Evolutionary conservation across 768 basidiomycete species (phyloP).

Genomic region (Lepiota venenata): DNA sequence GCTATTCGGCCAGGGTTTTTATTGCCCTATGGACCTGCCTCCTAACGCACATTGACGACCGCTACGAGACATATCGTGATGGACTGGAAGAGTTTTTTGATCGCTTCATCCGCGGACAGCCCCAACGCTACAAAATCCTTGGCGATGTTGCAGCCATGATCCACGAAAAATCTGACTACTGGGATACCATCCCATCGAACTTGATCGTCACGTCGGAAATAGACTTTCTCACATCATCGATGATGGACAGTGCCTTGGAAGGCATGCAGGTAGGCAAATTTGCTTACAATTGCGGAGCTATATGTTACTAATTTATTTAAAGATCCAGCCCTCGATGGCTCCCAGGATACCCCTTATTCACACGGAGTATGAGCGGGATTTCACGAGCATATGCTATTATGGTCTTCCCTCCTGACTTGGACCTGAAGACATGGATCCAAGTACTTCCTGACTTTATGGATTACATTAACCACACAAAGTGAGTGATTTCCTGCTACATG

Average conservation of each 20-base stretch:
- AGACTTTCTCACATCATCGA: not conserved
- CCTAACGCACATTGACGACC: not conserved
- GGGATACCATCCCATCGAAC: not conserved
- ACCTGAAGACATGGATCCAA: conserved; percentile 1
- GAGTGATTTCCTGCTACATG: not conserved
- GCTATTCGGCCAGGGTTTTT: not conserved
- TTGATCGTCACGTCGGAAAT: not conserved
- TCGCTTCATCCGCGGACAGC: not conserved
- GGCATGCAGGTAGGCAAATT: not conserved
- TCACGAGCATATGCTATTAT: not conserved
- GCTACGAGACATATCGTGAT: not conserved
- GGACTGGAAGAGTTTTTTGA: not conserved
- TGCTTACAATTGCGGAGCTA: not conserved
- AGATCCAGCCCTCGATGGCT: not conserved
- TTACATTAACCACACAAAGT: conserved; percentile 5
- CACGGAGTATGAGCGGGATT: not conserved
- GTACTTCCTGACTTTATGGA: conserved; percentile 1
- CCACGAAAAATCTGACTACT: too few species aligned
- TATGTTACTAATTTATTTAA: not conserved
- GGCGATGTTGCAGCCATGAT: too few species aligned
- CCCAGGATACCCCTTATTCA: not conserved
- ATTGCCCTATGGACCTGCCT: not conserved
- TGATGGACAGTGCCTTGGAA: not conserved
- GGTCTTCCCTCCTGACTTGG: not conserved
- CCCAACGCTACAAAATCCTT: not conserved